Base-by-base conservation (phyloP, 139 green algal genomes). In the Eudorina sp. region DNA sequence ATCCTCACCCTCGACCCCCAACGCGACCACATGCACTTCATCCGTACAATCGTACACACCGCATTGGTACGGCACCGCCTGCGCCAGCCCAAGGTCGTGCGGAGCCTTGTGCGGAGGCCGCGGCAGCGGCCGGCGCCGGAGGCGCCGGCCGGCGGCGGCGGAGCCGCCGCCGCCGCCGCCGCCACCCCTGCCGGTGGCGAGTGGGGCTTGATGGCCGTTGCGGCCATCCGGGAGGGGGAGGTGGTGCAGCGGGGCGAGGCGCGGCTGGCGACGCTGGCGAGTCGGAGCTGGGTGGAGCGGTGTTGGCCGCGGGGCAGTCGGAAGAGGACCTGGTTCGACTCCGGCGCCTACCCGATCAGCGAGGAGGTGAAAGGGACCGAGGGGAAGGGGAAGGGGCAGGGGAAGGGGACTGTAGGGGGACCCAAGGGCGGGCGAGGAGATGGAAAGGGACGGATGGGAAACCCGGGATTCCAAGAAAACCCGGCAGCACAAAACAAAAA, bases 311-410 rank as follows among this genome's bases (percentile, higher is more conserved):
- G 27, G 27, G 85, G 85, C 46, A 58, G 55, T 53, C 55, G 36
- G 46, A 45, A 83, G 38, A 29, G 62, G 29, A 27, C 64, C 41
- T 89, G 83, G 89, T 89, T 92, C 53, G 60, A 84, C 9, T 46
- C 36, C 31, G 89, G 89, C 36, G 89, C 89, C 31, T 92, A 90
- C 53, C 83, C 83, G 2, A 27, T 92, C 2, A 88, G 60, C 21
- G 83, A 92, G 8, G 46, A 90, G 77, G 86, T 87, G 75, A 13
- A 73, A 25, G 34, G 36, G 38, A 13, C 13, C 8, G 5, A 5
- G 64, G 31, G 64, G n/a, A n/a, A n/a, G n/a, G n/a, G n/a, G n/a
- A n/a, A n/a, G n/a, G n/a, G n/a, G n/a, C n/a, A n/a, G n/a, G n/a
- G n/a, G n/a, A n/a, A n/a, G n/a, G n/a, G n/a, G n/a, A n/a, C n/a